phyloP scores from a whole-genome alignment of 2,329 filamentous ascomycete genomes.

The Trichoderma endophyticum region DNA sequence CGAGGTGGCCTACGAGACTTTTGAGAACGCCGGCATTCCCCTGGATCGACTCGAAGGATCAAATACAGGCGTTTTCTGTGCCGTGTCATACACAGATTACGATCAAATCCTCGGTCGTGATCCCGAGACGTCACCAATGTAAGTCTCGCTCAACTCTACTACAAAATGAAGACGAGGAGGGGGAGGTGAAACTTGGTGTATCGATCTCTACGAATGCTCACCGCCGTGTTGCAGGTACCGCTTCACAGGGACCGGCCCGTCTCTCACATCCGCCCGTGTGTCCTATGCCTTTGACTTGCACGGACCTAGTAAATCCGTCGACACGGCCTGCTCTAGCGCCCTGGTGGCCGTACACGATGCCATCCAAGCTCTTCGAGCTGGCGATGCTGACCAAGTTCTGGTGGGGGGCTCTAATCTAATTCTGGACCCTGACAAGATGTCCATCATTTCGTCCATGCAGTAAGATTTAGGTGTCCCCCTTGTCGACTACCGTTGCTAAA shows the following conservation, averaged over 20 bases:
- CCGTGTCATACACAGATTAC: conserved; percentile 15
- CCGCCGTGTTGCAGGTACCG: conserved; percentile 2
- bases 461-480: not conserved
- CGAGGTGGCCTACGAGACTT: conserved; percentile 18
- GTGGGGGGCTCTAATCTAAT: conserved; percentile 27
- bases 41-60: conserved; percentile 9
- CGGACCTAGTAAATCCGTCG: conserved; percentile 28
- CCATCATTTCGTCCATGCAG: conserved; percentile 19
- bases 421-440: conserved; percentile 18
- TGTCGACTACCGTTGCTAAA: not conserved
- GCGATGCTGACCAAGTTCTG: conserved; percentile 29
- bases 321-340: conserved; percentile 36
- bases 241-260: conserved; percentile 16
- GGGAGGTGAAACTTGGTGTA: too few relatives aligned
- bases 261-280: conserved; percentile 13
- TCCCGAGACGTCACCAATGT: conserved; percentile 15
- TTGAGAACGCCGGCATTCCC: conserved; percentile 19
- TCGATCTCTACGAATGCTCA: not conserved
- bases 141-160: not conserved
- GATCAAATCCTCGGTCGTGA: conserved; percentile 13
- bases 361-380: conserved; percentile 18
- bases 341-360: conserved; percentile 32
- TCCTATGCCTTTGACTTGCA: conserved; percentile 19
- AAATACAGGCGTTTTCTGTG: conserved; percentile 17
- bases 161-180: not conserved